Evolutionary conservation across 306 rosid species (phyloP), one percentile per base, ranked within the genome.

Genomic region (Begonia peltatifolia): DNA sequence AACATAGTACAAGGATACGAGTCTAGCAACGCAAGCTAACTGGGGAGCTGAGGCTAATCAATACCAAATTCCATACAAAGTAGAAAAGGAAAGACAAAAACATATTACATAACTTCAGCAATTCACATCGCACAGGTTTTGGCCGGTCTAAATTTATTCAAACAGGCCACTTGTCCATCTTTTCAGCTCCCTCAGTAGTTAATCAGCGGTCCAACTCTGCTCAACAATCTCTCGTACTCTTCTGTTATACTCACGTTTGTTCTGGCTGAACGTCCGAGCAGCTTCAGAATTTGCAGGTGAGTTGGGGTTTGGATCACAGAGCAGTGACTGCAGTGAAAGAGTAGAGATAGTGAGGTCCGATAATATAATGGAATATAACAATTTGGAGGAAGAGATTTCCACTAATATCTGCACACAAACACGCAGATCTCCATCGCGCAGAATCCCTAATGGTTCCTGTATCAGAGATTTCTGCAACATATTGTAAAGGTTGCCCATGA

Each of bases 191-290:
- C 42, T 25, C 49, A 56, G 64, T 18, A 6, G 62, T 69, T 78
- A 90, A 73, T 90, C 99, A 61, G 99, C 99, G 50, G 99, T 86
- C 99, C 99, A 90, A 64, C 99, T 90, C 85, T 86, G 99, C 87
- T 90, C 95, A 35, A 90, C 99, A 56, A 83, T 83, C 68, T 80
- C 94, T 0, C 95, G 90, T 5, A 90, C 79, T 71, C 87, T 83
- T 63, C 92, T 71, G 61, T 90, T 90, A 77, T 90, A 90, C 67
- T 90, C 99, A 0, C 95, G 95, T 76, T 86, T 86, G 86, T 80
- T 90, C 70, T 86, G 95, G 2, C 94, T 86, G 59, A 83, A 90
- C 95, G 85, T 86, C 57, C 99, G 58, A 58, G 99, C 99, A 30
- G 99, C 99, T 79, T 90, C 99, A 41, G 95, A 78, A 66, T 90